phyloP scores from a whole-genome alignment of 345 rosid genomes.

The Alliaria petiolata region DNA sequence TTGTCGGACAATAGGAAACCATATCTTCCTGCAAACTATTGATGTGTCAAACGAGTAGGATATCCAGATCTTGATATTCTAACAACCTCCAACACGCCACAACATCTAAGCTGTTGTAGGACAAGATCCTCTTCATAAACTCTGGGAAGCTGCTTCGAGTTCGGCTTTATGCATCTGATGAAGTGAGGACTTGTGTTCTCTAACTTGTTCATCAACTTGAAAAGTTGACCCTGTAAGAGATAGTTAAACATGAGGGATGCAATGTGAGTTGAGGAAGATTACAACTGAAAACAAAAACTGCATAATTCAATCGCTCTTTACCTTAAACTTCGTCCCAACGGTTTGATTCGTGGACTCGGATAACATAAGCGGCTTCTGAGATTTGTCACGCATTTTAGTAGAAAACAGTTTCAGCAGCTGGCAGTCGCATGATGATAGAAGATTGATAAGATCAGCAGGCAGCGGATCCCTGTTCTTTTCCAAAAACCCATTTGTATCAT shows the following conservation, averaged over 20 bases:
- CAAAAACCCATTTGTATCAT: conserved; percentile 90
- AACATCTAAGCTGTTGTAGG: conserved; percentile 77
- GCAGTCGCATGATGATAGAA: conserved; percentile 65
- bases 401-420: conserved; percentile 52
- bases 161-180: conserved; percentile 89
- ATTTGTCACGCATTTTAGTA: conserved; percentile 40
- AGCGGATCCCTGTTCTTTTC: conserved; percentile 91
- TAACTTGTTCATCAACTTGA: conserved; percentile 77
- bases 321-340: conserved; percentile 84
- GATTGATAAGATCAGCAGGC: conserved; percentile 53
- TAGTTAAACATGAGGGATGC: neutral
- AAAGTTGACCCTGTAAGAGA: conserved; percentile 70
- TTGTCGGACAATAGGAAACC: conserved; percentile 55
- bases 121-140: conserved; percentile 66
- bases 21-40: conserved; percentile 79
- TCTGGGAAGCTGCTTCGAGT: conserved; percentile 60
- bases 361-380: conserved; percentile 33
- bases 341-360: conserved; percentile 57
- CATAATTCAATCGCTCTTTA: conserved; percentile 24
- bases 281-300: conserved; percentile 9
- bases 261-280: neutral
- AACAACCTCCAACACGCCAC: conserved; percentile 85
- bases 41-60: conserved; percentile 85
- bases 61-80: conserved; percentile 87
- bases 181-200: conserved; percentile 90